These are phyloP conservation scores for Cladobotryum protrusum DNA, from an alignment of 2,329 filamentous ascomycete genomes.

Conservation along the genomic window DNA sequence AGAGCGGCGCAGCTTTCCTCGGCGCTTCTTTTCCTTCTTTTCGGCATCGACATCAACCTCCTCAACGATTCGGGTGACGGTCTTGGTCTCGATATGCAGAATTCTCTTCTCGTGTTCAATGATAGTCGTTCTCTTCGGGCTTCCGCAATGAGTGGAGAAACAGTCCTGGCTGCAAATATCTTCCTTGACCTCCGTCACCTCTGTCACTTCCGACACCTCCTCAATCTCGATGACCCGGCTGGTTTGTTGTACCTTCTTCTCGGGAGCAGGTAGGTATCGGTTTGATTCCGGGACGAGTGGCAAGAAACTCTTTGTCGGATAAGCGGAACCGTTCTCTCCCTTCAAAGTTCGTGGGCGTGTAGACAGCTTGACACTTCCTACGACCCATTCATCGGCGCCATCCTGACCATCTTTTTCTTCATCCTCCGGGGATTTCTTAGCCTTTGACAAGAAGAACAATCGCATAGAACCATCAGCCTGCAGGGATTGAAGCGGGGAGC, in stretches of 20 bases:
- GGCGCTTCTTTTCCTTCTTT: slow-evolving; percentile 4
- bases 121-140: slow-evolving; percentile 7
- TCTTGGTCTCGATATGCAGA: slow-evolving; percentile 8
- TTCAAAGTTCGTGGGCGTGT: slow-evolving; percentile 4
- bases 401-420: not conserved
- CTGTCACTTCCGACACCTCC: slow-evolving; percentile 8
- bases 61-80: not conserved
- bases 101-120: slow-evolving; percentile 7
- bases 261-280: not conserved
- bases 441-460: slow-evolving; percentile 10
- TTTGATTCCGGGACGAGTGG: not conserved
- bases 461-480: slow-evolving; percentile 7
- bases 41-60: not conserved
- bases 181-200: slow-evolving; percentile 1
- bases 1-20: not conserved
- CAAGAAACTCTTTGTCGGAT: not conserved
- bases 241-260: not conserved
- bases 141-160: slow-evolving; percentile 4
- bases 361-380: slow-evolving; percentile 9
- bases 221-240: not conserved
- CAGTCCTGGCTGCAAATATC: slow-evolving; percentile 5
- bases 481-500: slow-evolving; percentile 2
- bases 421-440: slow-evolving; percentile 2
- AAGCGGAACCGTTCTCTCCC: not conserved
- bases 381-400: slow-evolving; percentile 4